phyloP scores from a whole-genome alignment of 1,139 yeast species.

The Yamadazyma siamensis region DNA sequence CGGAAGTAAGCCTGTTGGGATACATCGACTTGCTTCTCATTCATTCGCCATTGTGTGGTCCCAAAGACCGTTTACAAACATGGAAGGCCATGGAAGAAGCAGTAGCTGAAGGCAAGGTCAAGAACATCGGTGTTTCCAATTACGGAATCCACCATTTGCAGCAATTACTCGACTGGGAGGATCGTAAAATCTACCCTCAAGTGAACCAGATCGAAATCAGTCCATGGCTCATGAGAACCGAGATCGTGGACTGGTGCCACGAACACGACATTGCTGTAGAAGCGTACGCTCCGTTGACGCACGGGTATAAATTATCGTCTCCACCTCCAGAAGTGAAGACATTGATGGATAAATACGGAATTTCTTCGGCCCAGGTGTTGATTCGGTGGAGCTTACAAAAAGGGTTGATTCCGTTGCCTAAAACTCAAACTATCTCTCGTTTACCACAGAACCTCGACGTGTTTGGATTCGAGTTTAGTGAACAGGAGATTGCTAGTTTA shows the following conservation, averaged over 20 bases:
- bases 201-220: conserved; percentile 69
- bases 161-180: conserved; percentile 54
- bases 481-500: conserved; percentile 35
- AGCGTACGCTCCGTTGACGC: conserved; percentile 41
- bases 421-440: conserved; percentile 26
- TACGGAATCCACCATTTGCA: conserved; percentile 61
- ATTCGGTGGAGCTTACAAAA: conserved; percentile 38
- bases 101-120: conserved; percentile 52
- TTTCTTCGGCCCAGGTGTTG: conserved; percentile 30
- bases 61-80: conserved; percentile 47
- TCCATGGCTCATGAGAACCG: conserved; percentile 73
- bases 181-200: conserved; percentile 50
- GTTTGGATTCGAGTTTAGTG: conserved; percentile 46
- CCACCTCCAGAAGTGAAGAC: conserved; percentile 19
- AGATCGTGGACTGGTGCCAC: conserved; percentile 54
- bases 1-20: conserved; percentile 28
- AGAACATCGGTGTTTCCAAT: conserved; percentile 67
- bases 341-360: conserved; percentile 22
- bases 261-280: conserved; percentile 28
- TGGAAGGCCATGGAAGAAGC: conserved; percentile 66
- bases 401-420: conserved; percentile 43
- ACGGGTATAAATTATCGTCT: conserved; percentile 26
- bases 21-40: conserved; percentile 55
- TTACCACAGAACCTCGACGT: conserved; percentile 38
- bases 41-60: conserved; percentile 61